phyloP scores from a whole-genome alignment of 208 protist genomes.

The Leishmania martiniquensis region DNA sequence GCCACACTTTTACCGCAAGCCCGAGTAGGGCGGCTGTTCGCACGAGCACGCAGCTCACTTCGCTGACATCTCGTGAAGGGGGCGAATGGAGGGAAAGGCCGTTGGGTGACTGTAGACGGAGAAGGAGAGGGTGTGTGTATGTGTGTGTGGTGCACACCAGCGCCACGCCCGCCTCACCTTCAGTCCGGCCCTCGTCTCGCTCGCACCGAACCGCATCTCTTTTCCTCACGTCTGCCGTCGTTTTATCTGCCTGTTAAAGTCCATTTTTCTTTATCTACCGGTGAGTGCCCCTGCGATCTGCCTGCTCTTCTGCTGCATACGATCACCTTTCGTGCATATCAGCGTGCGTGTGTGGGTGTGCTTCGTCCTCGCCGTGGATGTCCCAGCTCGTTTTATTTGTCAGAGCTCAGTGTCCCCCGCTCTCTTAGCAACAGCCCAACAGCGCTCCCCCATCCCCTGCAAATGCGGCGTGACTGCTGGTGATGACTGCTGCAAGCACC shows the following conservation, averaged over 20 bases:
- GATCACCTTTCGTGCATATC: no score
- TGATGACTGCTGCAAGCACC: not conserved
- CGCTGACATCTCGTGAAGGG: not conserved
- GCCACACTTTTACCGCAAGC: conserved; percentile 59
- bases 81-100: not conserved
- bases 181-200: not conserved
- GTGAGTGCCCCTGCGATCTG: no score
- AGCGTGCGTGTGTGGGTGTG: not conserved
- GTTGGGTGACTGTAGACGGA: not conserved
- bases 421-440: not conserved
- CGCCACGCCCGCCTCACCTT: not conserved
- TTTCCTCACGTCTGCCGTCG: not conserved
- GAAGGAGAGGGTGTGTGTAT: not conserved
- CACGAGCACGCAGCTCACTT: not conserved
- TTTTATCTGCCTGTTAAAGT: not conserved
- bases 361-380: not conserved
- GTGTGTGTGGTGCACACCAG: not conserved
- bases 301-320: no score
- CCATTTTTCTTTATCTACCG: not conserved
- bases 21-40: not conserved
- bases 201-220: not conserved
- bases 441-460: not conserved
- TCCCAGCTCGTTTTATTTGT: not conserved
- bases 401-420: not conserved
- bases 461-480: not conserved